Evolutionary conservation across 208 protist species (phyloP), one percentile per base, ranked within the genome.

Genomic region (Jaenimonas drosophilae): DNA sequence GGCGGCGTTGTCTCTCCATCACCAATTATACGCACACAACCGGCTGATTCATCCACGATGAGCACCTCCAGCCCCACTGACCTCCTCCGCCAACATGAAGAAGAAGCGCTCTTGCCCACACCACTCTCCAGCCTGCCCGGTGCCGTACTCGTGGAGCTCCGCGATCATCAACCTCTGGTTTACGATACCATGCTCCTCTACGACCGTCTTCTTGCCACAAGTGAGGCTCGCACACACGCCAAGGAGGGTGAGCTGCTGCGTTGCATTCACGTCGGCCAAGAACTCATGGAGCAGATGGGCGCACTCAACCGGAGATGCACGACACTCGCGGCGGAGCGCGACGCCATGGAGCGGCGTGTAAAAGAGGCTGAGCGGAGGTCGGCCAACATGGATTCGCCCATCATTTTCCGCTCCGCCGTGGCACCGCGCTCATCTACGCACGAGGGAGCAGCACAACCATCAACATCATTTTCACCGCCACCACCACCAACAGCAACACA

Each of bases 221-320:
- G 65, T 30, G 56, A 75, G 32, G 65, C 64, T 2, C 48, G 59
- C 14, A 64, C 70, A 30, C 46, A 64, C 12, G 77, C 75, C 14
- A 87, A 88, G 59, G 76, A 86, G 42, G 34, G 45, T 17, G 82
- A 91, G 54, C 54, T 91, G 16, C 64, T 52, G 29, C 76, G 77
- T 24, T 82, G 82, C 62, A 85, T 91, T 54, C 49, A 55, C 29
- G 83, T 80, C 20, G 83, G 83, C 1, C 66, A 85, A 43, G 83
- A 87, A 32, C 55, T 91, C 30, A 61, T 91, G 1, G 65, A 51
- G 0, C 74, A 83, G 49, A 41, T 91, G 1, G 78, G 88, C 28
- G 52, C 54, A 4, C 11, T 90, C 39, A 70, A 79, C 54, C 23
- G 48, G 27, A 68, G 61, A 2, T 86, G 76, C 50, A 54, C 63